Conservation (phyloP, 2,329 filamentous ascomycete genomes). For the Sporothrix sp. region DNA sequence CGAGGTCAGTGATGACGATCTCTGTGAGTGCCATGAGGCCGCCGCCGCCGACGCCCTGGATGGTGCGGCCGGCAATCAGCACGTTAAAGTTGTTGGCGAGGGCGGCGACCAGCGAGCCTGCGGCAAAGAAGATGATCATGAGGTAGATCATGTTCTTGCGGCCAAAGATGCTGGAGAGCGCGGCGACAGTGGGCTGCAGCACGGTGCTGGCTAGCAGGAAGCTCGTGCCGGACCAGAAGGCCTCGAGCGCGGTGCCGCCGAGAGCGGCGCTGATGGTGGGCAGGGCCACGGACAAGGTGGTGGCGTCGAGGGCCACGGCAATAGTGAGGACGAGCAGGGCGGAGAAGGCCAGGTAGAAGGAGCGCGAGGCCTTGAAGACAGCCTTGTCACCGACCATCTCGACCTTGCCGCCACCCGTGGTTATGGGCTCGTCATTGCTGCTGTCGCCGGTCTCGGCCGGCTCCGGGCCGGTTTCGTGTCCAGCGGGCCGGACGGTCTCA, state of each 20-base stretch:
- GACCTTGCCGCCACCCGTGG: constrained; percentile 14
- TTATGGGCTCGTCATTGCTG: neutral
- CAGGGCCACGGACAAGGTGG: constrained; percentile 53
- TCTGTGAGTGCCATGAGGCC: constrained; percentile 28
- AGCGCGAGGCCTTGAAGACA: constrained; percentile 25
- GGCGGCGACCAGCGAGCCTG: constrained; percentile 25
- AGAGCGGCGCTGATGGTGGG: constrained; percentile 41
- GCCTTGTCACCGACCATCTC: constrained; percentile 17
- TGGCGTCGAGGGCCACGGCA: constrained; percentile 56
- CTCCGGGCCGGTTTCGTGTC: neutral
- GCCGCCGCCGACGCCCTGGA: constrained; percentile 30
- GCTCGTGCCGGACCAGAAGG: constrained; percentile 63
- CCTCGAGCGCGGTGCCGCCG: constrained; percentile 45
- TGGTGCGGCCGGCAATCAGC: constrained; percentile 26
- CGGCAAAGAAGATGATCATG: constrained; percentile 13
- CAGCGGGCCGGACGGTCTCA: neutral
- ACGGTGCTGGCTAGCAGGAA: constrained; percentile 57
- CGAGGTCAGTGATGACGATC: constrained; percentile 27
- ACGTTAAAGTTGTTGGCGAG: constrained; percentile 23
- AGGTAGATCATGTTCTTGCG: constrained; percentile 19
- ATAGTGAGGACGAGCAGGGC: constrained; percentile 46
- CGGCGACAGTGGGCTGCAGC: constrained; percentile 40
- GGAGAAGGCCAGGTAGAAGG: constrained; percentile 38
- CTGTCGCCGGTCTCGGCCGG: constrained; percentile 1
- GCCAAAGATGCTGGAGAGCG: constrained; percentile 18